Conservation (phyloP, 2,329 filamentous ascomycete species). For the Cladophialophora psammophila region DNA sequence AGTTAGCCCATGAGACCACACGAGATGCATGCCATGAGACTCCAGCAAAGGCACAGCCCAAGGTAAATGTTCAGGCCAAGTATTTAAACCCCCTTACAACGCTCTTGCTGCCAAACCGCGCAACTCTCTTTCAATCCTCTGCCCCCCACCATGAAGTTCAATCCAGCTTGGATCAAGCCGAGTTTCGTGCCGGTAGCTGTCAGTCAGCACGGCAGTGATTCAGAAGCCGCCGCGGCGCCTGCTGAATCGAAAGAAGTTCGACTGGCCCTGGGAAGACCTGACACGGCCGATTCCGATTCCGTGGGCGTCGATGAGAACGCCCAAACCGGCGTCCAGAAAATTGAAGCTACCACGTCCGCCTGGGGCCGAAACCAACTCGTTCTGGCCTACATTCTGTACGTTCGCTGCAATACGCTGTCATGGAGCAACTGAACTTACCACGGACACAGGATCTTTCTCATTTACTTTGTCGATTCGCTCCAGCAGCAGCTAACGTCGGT, state of each 20-base stretch:
- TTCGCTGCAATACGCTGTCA: no score
- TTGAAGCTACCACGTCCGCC: conserved; percentile 51
- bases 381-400: conserved; percentile 12
- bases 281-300: conserved; percentile 7
- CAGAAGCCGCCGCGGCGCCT: conserved; percentile 4
- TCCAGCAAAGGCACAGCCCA: neutral
- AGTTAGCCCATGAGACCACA: neutral
- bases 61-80: neutral
- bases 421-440: conserved; percentile 46
- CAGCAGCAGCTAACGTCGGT: conserved; percentile 52
- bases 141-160: conserved; percentile 13
- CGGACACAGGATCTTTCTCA: conserved; percentile 52
- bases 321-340: conserved; percentile 49
- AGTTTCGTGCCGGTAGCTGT: conserved; percentile 14
- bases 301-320: conserved; percentile 42
- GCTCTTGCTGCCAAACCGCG: neutral
- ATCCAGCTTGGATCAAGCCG: conserved; percentile 9
- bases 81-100: neutral
- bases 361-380: conserved; percentile 45
- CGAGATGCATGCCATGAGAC: neutral
- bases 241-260: conserved; percentile 1
- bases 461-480: conserved; percentile 55
- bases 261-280: neutral
- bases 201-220: neutral
- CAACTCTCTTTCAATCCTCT: neutral